A percentile compares a stretch with the other conserved stretches of the same genome.
Conservation (phyloP, 208 protist genomes). For the Wallacemonas sp. region DNA sequence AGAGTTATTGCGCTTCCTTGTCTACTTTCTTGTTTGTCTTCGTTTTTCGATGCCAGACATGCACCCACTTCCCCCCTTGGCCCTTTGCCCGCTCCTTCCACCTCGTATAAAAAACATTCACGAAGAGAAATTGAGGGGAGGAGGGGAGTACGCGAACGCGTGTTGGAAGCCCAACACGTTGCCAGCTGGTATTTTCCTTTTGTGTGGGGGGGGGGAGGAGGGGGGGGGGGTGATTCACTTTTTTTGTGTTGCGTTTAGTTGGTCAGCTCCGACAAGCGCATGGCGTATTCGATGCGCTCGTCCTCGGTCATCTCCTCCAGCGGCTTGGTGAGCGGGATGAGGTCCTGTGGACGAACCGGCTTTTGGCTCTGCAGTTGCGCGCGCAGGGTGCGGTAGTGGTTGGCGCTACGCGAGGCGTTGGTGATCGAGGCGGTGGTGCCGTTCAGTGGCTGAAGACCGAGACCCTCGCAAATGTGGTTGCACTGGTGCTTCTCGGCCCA, state of each 20-base stretch:
- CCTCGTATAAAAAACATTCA: too few species aligned
- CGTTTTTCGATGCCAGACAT: too few species aligned
- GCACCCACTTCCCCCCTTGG: too few species aligned
- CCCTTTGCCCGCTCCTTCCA: too few species aligned
- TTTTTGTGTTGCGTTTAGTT: slow-evolving; percentile 19
- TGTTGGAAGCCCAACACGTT: too few species aligned
- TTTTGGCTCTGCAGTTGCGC: slow-evolving; percentile 50
- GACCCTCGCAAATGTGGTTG: slow-evolving; percentile 65
- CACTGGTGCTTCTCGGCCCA: slow-evolving; percentile 76
- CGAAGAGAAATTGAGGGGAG: too few species aligned
- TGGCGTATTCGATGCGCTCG: slow-evolving; percentile 68
- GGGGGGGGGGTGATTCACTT: not conserved
- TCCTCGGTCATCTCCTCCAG: slow-evolving; percentile 74
- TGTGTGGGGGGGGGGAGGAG: too few species aligned
- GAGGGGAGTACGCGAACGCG: too few species aligned
- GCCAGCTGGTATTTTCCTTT: too few species aligned
- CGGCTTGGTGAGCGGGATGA: slow-evolving; percentile 66
- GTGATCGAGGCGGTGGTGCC: slow-evolving; percentile 15
- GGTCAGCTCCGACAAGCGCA: slow-evolving; percentile 57
- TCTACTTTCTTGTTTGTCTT: too few species aligned
- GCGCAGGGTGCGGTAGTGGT: slow-evolving; percentile 58
- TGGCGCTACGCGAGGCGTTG: slow-evolving; percentile 20
- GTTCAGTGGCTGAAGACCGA: slow-evolving; percentile 52
- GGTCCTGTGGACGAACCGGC: slow-evolving; percentile 46
- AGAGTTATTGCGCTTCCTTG: too few species aligned